Percentiles rank a stretch among this genome's conserved stretches.
Evolutionary conservation across 805 yeast species (phyloP).

Genomic region (Allodekkera sacchari): DNA sequence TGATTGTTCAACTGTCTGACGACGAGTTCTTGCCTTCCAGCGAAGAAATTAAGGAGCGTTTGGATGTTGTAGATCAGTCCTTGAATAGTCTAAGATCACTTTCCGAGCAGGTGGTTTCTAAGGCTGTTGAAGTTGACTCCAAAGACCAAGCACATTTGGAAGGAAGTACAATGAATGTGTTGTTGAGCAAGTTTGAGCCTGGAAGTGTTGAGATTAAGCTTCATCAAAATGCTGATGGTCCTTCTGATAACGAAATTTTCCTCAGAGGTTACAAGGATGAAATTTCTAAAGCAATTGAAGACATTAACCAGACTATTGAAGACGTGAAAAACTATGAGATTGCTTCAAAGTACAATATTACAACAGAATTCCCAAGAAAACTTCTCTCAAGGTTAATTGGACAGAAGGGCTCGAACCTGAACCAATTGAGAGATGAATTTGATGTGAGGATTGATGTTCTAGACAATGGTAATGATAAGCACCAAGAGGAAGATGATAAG

Average conservation of each 20-base stretch:
- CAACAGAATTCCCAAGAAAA: conserved; percentile 55
- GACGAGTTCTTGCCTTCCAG: conserved; percentile 70
- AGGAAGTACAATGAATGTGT: conserved; percentile 46
- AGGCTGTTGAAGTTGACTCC: conserved; percentile 41
- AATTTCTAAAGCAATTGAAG: conserved; percentile 46
- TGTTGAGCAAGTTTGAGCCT: conserved; percentile 24
- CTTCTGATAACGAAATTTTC: conserved; percentile 42
- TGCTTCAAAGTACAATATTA: conserved; percentile 32
- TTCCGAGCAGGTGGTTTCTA: conserved; percentile 43
- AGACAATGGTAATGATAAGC: conserved; percentile 27
- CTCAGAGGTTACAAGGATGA: conserved; percentile 65
- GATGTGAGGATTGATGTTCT: conserved; percentile 67
- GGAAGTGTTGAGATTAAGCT: conserved; percentile 37
- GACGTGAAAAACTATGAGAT: conserved; percentile 32
- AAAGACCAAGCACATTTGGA: conserved; percentile 50
- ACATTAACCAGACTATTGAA: conserved; percentile 44
- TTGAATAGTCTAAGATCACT: conserved; percentile 52
- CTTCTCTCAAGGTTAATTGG: conserved; percentile 82
- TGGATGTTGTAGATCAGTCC: conserved; percentile 45
- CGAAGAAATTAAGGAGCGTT: conserved; percentile 46
- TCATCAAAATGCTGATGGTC: conserved; percentile 32
- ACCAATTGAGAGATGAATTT: conserved; percentile 59
- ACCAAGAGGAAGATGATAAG: conserved; percentile 33
- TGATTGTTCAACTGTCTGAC: conserved; percentile 44
- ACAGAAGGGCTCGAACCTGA: conserved; percentile 71